Evolutionary conservation across 345 rosid genomes (phyloP), one percentile per base, ranked within the genome.

Genomic region (Citrus reticulata): DNA sequence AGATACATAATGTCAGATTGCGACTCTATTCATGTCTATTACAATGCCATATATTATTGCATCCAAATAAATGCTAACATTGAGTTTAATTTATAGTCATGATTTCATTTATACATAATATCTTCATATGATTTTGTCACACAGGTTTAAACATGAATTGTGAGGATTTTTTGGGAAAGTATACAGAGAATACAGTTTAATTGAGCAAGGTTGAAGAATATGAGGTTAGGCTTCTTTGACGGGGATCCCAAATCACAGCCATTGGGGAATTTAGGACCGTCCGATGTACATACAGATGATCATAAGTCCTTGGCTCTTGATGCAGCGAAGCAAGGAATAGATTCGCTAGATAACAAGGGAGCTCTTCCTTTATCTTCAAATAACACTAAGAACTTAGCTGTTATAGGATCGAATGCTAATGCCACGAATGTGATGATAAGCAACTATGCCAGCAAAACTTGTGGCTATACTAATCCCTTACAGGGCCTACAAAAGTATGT

Each of bases 171-270:
- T 70, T 88, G 5, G 84, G 79, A 6, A 80, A 83, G 27, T 81
- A 35, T 1, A 84, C 88, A 3, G 86, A 72, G 27, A 84, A 84
- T 62, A 88, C 91, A 7, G 81, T 87, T 0, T 72, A 77, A 4
- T 30, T 51, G 64, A 81, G 79, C 9, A 84, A 84, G 61, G 78
- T 88, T 24, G 82, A 86, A 7, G 90, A 35, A 87, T n/a, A 81
- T 87, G 87, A 84, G 91, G 55, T 87, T 88, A 11, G 89, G 93
- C 34, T 81, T 88, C 83, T 90, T 87, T n/a, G 88, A 90, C 19
- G 85, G 89, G 17, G 84, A 87, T 81, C 91, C 88, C 4, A 81
- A 81, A 49, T 61, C 57, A 2, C 85, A 76, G 40, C 82, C 63
- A 57, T 83, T 81, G 68, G 90, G 91, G 24, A 74, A 88, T 42